A percentile compares a stretch with the other conserved stretches of the same genome.
Evolutionary conservation across 2,329 filamentous ascomycete genomes (phyloP).

Genomic region (Calonectria naviculata): DNA sequence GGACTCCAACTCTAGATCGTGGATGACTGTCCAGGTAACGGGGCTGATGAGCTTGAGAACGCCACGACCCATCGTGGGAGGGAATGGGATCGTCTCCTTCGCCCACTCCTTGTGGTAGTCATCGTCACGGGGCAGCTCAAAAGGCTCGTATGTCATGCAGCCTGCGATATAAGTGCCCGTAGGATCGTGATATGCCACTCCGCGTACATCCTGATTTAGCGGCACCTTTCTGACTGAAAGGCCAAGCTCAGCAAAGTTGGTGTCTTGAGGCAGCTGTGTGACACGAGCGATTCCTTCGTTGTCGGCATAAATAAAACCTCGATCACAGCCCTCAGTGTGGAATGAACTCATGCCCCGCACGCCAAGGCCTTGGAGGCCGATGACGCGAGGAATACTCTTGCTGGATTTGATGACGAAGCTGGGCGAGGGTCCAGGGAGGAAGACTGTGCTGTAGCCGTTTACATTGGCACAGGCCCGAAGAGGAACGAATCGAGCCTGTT

Average conservation of each 20-base stretch:
- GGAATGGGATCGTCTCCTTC: slow-evolving; percentile 72
- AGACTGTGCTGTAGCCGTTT: slow-evolving; percentile 83
- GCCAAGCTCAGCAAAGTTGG: slow-evolving; percentile 78
- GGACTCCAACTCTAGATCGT: slow-evolving; percentile 77
- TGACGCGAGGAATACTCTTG: slow-evolving; percentile 78
- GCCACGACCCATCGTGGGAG: slow-evolving; percentile 78
- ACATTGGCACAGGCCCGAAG: slow-evolving; percentile 72
- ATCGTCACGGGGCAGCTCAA: slow-evolving; percentile 88
- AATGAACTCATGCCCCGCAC: slow-evolving; percentile 81
- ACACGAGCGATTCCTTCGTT: slow-evolving; percentile 78
- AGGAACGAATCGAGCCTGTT: slow-evolving; percentile 60
- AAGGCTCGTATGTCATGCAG: slow-evolving; percentile 75
- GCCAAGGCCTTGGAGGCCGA: slow-evolving; percentile 76
- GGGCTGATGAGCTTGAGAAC: slow-evolving; percentile 84
- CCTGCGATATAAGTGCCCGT: slow-evolving; percentile 82
- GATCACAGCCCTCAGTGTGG: slow-evolving; percentile 80
- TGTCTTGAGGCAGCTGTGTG: slow-evolving; percentile 74
- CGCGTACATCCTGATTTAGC: slow-evolving; percentile 76
- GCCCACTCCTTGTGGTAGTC: slow-evolving; percentile 86
- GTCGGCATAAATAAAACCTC: slow-evolving; percentile 87
- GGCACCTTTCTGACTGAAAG: slow-evolving; percentile 80
- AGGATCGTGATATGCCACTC: slow-evolving; percentile 80
- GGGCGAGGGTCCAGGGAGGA: slow-evolving; percentile 83
- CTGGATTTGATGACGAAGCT: slow-evolving; percentile 86
- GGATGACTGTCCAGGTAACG: slow-evolving; percentile 80